Base-by-base conservation (phyloP, 2,329 filamentous ascomycete species). In the Septoria petroselini region DNA sequence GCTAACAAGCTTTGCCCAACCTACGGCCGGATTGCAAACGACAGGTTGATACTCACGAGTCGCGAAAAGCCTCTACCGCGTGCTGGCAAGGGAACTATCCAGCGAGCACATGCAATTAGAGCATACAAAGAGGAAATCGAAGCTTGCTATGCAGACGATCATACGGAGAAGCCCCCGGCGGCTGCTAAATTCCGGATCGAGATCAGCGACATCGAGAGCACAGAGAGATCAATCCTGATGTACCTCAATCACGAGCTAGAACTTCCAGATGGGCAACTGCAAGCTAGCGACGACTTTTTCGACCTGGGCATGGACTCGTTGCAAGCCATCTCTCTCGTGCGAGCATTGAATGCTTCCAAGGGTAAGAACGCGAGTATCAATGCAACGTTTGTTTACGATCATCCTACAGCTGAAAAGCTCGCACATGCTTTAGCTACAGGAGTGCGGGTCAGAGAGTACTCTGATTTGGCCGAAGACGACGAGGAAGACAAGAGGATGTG, bases 241-340 rank as follows among this genome's bases (percentile, higher is more conserved):
- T 34, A 56, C 14, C 33, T 50, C 8, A 33, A 27, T 15, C 14
- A 44, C 15, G 39, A 49, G 4, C 23, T 37, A 2, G 31, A 12
- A 14, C 5, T 5, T 5, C 9, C 23, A 5, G 21, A 15, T 23
- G n/a, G 12, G 18, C 11, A 44, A 12, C 53, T 61, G 9, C 43
- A 48, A 1, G 51, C 53, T 7, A 56, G 63, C 9, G 54, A 58
- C 3, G 66, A 69, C 43, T 29, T 70, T n/a, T 69, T 70, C 38
- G 53, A 48, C 2, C 47, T 63, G 7, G 66, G 65, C 1, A 52
- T 67, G 9, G 67, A 69, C 44, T 70, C 67, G 3, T 56, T 69
- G 7, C 58, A 63, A 25, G 55, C 59, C 8, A 56, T 64, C 14
- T 52, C 53, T 2, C 49, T 63, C 2, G 43, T 57, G 7, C 59